These are phyloP conservation scores for Penicillium hordei DNA, from an alignment of 2,329 filamentous ascomycete genomes.

Conservation along the genomic window DNA sequence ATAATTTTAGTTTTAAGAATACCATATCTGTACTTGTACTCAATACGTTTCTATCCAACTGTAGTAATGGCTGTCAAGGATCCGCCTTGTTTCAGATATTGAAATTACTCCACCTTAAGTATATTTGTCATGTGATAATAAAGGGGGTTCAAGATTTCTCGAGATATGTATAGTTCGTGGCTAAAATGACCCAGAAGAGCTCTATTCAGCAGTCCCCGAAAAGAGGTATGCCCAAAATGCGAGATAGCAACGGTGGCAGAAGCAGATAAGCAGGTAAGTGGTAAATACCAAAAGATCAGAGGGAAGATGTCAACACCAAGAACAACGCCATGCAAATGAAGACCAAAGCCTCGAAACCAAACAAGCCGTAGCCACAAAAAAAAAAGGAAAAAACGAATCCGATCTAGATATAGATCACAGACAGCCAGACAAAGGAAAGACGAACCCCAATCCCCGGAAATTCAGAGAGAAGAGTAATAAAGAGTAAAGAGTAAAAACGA, in stretches of 20 bases:
- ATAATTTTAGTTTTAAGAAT: not conserved
- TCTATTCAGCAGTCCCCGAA: constrained; percentile 22
- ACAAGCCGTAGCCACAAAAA: constrained; percentile 17
- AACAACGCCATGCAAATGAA: constrained; percentile 32
- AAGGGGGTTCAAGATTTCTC: not conserved
- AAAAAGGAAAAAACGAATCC: constrained; percentile 11
- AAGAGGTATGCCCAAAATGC: constrained; percentile 10
- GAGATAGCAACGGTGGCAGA: constrained; percentile 3
- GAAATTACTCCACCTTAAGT: not conserved
- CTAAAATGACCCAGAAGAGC: constrained; percentile 17
- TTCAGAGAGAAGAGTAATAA: not conserved
- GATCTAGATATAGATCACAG: constrained; percentile 10
- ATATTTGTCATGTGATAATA: not conserved
- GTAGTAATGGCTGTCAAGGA: not conserved
- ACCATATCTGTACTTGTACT: constrained; percentile 1
- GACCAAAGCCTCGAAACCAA: not conserved
- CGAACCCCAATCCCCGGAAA: not conserved
- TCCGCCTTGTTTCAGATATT: not conserved
- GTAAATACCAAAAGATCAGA: not conserved
- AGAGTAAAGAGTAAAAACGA: not conserved
- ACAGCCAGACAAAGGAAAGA: constrained; percentile 9
- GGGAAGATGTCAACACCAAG: constrained; percentile 18
- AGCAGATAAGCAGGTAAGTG: not conserved
- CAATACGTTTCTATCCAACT: not conserved
- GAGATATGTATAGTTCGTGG: constrained; percentile 3